phyloP scores from a whole-genome alignment of 495 filamentous ascomycete genomes.

The Podospora australis region DNA sequence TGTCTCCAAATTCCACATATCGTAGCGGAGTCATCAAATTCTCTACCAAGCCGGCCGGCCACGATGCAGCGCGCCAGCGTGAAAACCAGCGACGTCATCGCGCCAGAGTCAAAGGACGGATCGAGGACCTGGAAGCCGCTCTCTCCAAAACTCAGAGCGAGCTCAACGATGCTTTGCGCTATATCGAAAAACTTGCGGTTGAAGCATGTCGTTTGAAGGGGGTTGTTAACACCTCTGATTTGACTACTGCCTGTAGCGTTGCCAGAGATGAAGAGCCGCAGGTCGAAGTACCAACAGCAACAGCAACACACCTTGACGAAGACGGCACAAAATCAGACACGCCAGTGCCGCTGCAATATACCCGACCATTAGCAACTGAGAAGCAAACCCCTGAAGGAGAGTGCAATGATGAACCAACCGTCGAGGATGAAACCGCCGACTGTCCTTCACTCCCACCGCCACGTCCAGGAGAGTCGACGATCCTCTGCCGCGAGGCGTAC shows the following conservation, averaged over 20 bases:
- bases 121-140: conserved; percentile 18
- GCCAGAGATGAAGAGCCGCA: too few relatives aligned
- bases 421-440: conserved; percentile 5
- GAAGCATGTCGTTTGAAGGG: conserved; percentile 18
- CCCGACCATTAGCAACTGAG: too few relatives aligned
- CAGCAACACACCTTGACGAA: too few relatives aligned
- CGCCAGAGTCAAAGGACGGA: conserved; percentile 21
- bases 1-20: neutral
- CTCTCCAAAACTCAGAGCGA: conserved; percentile 9
- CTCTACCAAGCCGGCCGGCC: conserved; percentile 16
- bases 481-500: conserved; percentile 22
- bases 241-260: too few relatives aligned
- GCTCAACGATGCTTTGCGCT: conserved; percentile 15
- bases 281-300: too few relatives aligned
- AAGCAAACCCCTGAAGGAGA: too few relatives aligned
- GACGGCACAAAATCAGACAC: too few relatives aligned
- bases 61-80: conserved; percentile 20
- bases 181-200: conserved; percentile 14
- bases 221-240: too few relatives aligned
- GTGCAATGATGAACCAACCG: neutral
- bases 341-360: too few relatives aligned
- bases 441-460: conserved; percentile 13
- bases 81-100: conserved; percentile 31
- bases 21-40: conserved; percentile 15
- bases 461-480: conserved; percentile 21